phyloP scores from a whole-genome alignment of 768 basidiomycete species.

The Mycena metata region DNA sequence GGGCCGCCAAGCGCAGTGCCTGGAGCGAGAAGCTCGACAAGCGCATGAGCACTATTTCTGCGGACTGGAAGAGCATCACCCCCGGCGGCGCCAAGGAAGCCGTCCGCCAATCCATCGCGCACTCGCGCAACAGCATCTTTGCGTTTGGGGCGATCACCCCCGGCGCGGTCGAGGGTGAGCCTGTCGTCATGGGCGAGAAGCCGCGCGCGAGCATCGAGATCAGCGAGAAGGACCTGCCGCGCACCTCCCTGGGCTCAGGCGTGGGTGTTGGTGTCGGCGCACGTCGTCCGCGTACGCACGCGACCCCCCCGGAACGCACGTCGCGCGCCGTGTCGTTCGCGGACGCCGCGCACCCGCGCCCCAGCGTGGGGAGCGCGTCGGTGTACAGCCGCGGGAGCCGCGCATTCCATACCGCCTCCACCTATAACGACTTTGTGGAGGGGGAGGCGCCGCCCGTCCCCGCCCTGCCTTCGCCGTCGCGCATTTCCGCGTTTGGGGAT shows the following conservation, averaged over 20 bases:
- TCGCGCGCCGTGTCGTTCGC: slow-evolving; percentile 68
- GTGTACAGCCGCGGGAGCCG: slow-evolving; percentile 46
- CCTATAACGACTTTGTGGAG: slow-evolving; percentile 20
- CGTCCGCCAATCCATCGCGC: slow-evolving; percentile 76
- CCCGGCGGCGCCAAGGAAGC: slow-evolving; percentile 79
- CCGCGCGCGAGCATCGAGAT: slow-evolving; percentile 48
- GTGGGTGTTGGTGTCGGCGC: slow-evolving; percentile 66
- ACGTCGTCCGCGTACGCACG: slow-evolving; percentile 48
- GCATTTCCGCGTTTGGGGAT: slow-evolving; percentile 33
- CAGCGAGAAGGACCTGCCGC: slow-evolving; percentile 41
- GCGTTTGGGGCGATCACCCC: slow-evolving; percentile 69
- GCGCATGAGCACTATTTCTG: slow-evolving; percentile 86
- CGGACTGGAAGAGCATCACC: slow-evolving; percentile 83
- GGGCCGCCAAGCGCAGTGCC: slow-evolving; percentile 64
- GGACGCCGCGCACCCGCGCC: slow-evolving; percentile 53
- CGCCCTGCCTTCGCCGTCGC: slow-evolving; percentile 43
- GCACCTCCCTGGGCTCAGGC: slow-evolving; percentile 54
- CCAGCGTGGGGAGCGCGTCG: slow-evolving; percentile 51
- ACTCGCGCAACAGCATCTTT: slow-evolving; percentile 61
- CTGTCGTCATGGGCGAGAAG: slow-evolving; percentile 52
- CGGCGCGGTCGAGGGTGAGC: slow-evolving; percentile 60
- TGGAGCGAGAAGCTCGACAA: slow-evolving; percentile 73
- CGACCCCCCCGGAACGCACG: slow-evolving; percentile 55
- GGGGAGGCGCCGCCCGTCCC: slow-evolving; percentile 56
- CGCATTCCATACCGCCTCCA: slow-evolving; percentile 56